phyloP scores from a whole-genome alignment of 192 early-diverging fungal genomes.

The Glomus cerebriforme region DNA sequence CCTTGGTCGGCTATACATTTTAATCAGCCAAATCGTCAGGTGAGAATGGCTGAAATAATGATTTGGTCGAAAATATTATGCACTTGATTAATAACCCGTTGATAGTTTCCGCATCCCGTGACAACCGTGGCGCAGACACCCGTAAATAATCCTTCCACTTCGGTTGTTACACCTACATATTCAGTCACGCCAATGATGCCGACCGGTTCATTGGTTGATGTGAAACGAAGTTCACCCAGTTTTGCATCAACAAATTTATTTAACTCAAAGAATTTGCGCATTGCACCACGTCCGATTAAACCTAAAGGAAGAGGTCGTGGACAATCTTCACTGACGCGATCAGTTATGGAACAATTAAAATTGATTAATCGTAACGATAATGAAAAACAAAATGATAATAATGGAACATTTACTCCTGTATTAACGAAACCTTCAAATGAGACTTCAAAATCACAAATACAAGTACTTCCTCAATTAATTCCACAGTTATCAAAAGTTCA shows the following conservation, averaged over 20 bases:
- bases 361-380: slow-evolving; percentile 15
- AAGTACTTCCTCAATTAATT: not conserved
- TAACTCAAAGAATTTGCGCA: slow-evolving; percentile 10
- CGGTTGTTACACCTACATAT: slow-evolving; percentile 11
- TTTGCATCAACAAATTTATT: not conserved
- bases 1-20: slow-evolving; percentile 80
- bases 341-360: slow-evolving; percentile 56
- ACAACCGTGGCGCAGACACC: not conserved
- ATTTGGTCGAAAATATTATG: not conserved
- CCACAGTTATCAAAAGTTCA: not conserved
- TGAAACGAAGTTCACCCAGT: slow-evolving; percentile 24
- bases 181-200: not conserved
- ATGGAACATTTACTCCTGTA: not conserved
- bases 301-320: slow-evolving; percentile 49
- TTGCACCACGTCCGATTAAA: slow-evolving; percentile 32
- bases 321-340: slow-evolving; percentile 55
- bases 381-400: not conserved
- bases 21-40: slow-evolving; percentile 65
- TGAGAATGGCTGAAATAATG: slow-evolving; percentile 26
- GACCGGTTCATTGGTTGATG: not conserved
- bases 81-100: not conserved
- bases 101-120: not conserved
- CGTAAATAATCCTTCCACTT: not conserved
- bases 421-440: not conserved
- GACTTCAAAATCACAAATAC: not conserved